Percentiles rank a stretch among this genome's conserved stretches.
Conservation (phyloP, 768 basidiomycete species). For the Suillus bovinus region DNA sequence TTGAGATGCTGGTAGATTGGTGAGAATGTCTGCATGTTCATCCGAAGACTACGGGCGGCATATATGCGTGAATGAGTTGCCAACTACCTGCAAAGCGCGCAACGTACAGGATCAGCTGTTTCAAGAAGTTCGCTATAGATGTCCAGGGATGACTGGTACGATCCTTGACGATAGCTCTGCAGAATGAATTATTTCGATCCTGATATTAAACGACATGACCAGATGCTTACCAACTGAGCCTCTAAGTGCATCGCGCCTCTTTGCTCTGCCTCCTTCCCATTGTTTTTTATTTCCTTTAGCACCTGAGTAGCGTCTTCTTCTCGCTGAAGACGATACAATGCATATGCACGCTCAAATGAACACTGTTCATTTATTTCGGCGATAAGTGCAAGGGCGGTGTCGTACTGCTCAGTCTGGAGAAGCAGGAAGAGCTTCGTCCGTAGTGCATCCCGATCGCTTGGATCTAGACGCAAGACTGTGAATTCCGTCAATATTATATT, state of each 20-base stretch:
- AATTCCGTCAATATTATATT: slow-evolving; percentile 16
- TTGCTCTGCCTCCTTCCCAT: slow-evolving; percentile 40
- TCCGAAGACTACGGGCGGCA: slow-evolving; percentile 63
- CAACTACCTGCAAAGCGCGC: background rate
- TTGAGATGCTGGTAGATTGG: slow-evolving; percentile 81
- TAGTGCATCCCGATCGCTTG: slow-evolving; percentile 67
- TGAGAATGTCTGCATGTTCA: slow-evolving; percentile 85
- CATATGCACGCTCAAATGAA: slow-evolving; percentile 76
- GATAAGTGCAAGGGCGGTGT: slow-evolving; percentile 64
- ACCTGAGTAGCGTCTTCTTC: slow-evolving; percentile 65
- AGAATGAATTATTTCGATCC: slow-evolving; percentile 18
- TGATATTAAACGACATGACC: slow-evolving; percentile 20
- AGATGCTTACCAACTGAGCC: slow-evolving; percentile 76
- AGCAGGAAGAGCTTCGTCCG: slow-evolving; percentile 88
- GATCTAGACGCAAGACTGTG: slow-evolving; percentile 70
- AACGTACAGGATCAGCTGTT: slow-evolving; percentile 71
- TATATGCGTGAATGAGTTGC: slow-evolving; percentile 1
- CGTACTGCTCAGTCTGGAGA: slow-evolving; percentile 84
- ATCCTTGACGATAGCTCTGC: slow-evolving; percentile 78
- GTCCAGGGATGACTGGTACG: slow-evolving; percentile 71
- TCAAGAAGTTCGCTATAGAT: slow-evolving; percentile 83
- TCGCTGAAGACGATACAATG: slow-evolving; percentile 80
- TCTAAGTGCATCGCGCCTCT: slow-evolving; percentile 77
- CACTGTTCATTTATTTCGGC: slow-evolving; percentile 23
- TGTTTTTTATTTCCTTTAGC: slow-evolving; percentile 48